phyloP scores from a whole-genome alignment of 2,329 filamentous ascomycete species.

The Gliomastix tumulicola region DNA sequence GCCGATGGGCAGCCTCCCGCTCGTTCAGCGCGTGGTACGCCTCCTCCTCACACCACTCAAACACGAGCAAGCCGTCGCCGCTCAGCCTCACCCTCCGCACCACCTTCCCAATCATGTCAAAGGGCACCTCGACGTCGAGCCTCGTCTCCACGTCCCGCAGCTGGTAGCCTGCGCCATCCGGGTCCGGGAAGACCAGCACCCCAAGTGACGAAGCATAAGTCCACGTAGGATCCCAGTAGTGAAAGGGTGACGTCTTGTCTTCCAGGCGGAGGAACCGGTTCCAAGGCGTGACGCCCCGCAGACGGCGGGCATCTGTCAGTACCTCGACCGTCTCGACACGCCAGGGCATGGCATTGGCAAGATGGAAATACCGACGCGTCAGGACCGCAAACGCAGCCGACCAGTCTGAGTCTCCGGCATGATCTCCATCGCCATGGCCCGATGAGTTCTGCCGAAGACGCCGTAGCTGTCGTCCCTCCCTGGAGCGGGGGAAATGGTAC shows the following conservation, averaged over 20 bases:
- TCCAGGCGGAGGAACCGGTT: conserved; percentile 33
- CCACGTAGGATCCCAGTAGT: conserved; percentile 44
- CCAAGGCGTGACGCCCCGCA: conserved; percentile 35
- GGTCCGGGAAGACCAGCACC: conserved; percentile 44
- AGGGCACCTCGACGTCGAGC: conserved; percentile 37
- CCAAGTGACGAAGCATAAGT: conserved; percentile 44
- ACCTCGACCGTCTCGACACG: conserved; percentile 12
- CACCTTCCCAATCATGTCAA: conserved; percentile 39
- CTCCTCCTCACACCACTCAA: conserved; percentile 55
- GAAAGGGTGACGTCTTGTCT: conserved; percentile 29
- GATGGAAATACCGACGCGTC: conserved; percentile 46
- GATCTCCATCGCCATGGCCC: conserved; percentile 3
- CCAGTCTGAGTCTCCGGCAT: conserved; percentile 23
- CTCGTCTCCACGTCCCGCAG: conserved; percentile 43
- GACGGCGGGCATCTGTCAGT: conserved; percentile 10
- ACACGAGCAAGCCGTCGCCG: conserved; percentile 41
- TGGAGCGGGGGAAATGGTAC: conserved; percentile 42
- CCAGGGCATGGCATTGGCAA: conserved; percentile 38
- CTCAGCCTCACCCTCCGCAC: conserved; percentile 48
- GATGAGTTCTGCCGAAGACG: conserved; percentile 4
- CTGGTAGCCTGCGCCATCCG: conserved; percentile 22
- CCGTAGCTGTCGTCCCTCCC: conserved; percentile 39
- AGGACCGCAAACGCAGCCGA: conserved; percentile 37
- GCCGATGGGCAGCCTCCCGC: conserved; percentile 42
- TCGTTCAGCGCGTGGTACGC: conserved; percentile 45